Conservation (phyloP, 1,284 basidiomycete species). For the Irpex sp. region DNA sequence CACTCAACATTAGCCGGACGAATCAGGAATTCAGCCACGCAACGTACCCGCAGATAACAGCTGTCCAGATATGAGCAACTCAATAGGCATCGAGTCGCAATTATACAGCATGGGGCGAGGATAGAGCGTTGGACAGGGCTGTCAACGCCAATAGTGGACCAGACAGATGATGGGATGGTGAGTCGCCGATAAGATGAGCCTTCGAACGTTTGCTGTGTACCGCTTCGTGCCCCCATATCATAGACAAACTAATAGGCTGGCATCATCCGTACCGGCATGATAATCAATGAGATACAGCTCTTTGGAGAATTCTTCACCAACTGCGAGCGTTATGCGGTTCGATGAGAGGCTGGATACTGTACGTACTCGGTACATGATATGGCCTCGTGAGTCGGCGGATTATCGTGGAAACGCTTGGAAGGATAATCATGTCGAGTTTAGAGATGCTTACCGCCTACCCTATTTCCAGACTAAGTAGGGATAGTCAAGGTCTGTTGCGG, state of each 20-base stretch:
- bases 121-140: not conserved
- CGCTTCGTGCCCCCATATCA: not conserved
- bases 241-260: not conserved
- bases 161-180: not conserved
- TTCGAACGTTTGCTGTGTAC: too few relatives aligned
- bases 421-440: not conserved
- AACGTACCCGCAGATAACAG: not conserved
- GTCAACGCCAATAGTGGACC: not conserved
- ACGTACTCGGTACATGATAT: too few relatives aligned
- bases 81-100: not conserved
- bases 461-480: not conserved
- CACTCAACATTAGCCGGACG: not conserved
- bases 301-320: too few relatives aligned
- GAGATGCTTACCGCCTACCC: not conserved
- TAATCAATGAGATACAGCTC: too few relatives aligned
- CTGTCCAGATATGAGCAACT: not conserved
- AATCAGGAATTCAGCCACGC: not conserved
- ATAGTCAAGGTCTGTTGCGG: not conserved
- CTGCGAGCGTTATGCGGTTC: too few relatives aligned
- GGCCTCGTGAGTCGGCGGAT: too few relatives aligned
- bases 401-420: not conserved
- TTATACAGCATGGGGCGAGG: not conserved
- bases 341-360: too few relatives aligned
- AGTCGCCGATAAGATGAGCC: not conserved
- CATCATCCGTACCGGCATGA: too few relatives aligned